Percentiles rank a stretch among this genome's conserved stretches.
Evolutionary conservation across 164 flowering plant genomes (phyloP).

Genomic region (Pachysandra terminalis): DNA sequence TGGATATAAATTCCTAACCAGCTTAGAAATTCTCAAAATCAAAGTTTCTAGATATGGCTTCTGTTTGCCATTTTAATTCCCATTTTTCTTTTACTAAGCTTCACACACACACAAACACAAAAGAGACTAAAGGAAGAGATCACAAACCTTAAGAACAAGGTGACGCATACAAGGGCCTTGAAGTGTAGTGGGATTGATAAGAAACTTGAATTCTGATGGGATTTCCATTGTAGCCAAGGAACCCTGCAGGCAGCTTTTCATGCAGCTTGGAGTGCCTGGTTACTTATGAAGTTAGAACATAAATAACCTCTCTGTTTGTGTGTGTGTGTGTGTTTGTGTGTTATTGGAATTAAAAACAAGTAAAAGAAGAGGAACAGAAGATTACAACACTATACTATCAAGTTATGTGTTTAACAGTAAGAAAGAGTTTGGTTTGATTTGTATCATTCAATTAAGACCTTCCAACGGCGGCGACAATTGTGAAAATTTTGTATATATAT

Average conservation of each 20-base stretch:
- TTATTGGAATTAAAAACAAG: background rate
- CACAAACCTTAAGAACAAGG: constrained; percentile 62
- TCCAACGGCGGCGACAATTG: too few relatives aligned
- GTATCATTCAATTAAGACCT: too few relatives aligned
- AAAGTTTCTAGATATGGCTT: too few relatives aligned
- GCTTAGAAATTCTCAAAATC: too few relatives aligned
- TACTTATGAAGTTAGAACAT: background rate
- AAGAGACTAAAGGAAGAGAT: background rate
- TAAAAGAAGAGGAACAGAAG: background rate
- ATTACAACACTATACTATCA: too few relatives aligned
- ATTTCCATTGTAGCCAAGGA: constrained; percentile 41
- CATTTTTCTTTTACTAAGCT: too few relatives aligned
- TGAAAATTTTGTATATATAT: too few relatives aligned
- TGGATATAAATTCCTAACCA: too few relatives aligned
- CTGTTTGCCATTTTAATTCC: too few relatives aligned
- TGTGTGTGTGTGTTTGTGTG: background rate
- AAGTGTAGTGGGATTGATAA: constrained; percentile 58
- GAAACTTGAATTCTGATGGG: constrained; percentile 58
- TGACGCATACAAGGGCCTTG: constrained; percentile 78
- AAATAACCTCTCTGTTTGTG: background rate
- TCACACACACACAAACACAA: too few relatives aligned
- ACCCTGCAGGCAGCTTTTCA: constrained; percentile 81
- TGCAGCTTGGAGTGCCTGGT: constrained; percentile 65
- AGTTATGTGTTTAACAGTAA: too few relatives aligned
- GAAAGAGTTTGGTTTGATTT: too few relatives aligned